Base-by-base conservation (phyloP, 192 early-diverging fungal genomes). In the Linnemannia hyalina region DNA sequence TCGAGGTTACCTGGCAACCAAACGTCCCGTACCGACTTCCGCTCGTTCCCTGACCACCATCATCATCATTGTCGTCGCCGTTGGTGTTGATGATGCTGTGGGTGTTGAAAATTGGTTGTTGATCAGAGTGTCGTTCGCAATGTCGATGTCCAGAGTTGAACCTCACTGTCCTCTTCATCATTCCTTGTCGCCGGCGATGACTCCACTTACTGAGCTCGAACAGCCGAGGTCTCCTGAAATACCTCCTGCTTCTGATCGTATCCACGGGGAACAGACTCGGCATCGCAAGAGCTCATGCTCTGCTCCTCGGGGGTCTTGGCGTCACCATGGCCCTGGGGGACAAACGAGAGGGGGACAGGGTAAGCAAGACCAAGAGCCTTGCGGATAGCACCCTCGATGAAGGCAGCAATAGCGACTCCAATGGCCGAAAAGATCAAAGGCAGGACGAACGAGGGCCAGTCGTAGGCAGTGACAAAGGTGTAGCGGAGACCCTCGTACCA, bases 361-460 rank as follows among this genome's bases (percentile, higher is more conserved):
- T 77, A 88, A 18, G 77, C 57, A 41, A 88, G 35, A 22, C 87
- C 87, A 32, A 55, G 68, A 22, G 82, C 2, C 75, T 83, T 82
- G 49, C 87, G 87, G 44, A 88, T 75, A 7, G 32, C 35, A 38
- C 78, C 73, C 26, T 88, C 87, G 26, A 88, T 47, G 0, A 22
- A 77, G 57, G 75, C 78, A 0, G 70, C 81, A 52, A 88, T 13
- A 23, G 84, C 68, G 35, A 84, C 82, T 35, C 87, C 87, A 47
- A 88, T 77, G 44, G 73, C 35, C 22, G 87, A 88, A 49, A 83
- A 82, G 22, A 82, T 75, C n/a, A 81, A 32, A 6, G 82, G 82
- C 15, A 88, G 44, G 20, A 88, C 78, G 55, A 88, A 88, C 18
- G 77, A 81, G 2, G 87, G 87, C 87, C 87, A 88, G 63, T 88